phyloP scores from a whole-genome alignment of 1,139 yeast genomes.

The Ogataea hybrid region DNA sequence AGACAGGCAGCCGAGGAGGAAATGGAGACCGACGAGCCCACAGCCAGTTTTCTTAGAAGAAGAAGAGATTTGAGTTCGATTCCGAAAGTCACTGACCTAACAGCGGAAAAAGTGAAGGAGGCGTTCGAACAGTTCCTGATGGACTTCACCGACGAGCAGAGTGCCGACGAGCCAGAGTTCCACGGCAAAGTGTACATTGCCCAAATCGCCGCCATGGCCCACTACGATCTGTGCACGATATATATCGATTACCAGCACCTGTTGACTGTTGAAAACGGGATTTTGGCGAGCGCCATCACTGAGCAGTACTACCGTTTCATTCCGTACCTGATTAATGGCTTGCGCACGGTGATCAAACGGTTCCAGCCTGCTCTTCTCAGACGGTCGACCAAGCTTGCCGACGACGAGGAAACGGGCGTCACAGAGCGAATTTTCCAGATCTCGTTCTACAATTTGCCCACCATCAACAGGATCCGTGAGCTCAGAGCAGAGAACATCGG shows the following conservation, averaged over 20 bases:
- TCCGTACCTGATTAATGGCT: constrained; percentile 78
- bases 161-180: constrained; percentile 39
- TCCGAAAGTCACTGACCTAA: constrained; percentile 84
- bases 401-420: constrained; percentile 34
- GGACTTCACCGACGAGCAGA: constrained; percentile 48
- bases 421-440: constrained; percentile 82
- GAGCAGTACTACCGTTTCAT: constrained; percentile 92
- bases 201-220: constrained; percentile 79
- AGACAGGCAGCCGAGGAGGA: constrained; percentile 21
- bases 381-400: constrained; percentile 24
- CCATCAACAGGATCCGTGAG: constrained; percentile 83
- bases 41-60: constrained; percentile 28
- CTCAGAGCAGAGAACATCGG: constrained; percentile 90
- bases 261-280: constrained; percentile 75
- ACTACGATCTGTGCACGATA: constrained; percentile 72
- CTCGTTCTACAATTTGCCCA: constrained; percentile 84
- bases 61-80: constrained; percentile 61
- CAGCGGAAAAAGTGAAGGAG: constrained; percentile 92
- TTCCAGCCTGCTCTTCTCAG: constrained; percentile 74
- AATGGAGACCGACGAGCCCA: constrained; percentile 26
- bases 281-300: constrained; percentile 81
- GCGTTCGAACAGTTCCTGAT: constrained; percentile 84
- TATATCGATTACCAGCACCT: constrained; percentile 86
- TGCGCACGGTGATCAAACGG: constrained; percentile 67
- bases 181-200: constrained; percentile 66